Percentiles rank a stretch among this genome's conserved stretches.
phyloP scores from a whole-genome alignment of 2,329 filamentous ascomycete genomes.

The Curvularia hawaiiensis region DNA sequence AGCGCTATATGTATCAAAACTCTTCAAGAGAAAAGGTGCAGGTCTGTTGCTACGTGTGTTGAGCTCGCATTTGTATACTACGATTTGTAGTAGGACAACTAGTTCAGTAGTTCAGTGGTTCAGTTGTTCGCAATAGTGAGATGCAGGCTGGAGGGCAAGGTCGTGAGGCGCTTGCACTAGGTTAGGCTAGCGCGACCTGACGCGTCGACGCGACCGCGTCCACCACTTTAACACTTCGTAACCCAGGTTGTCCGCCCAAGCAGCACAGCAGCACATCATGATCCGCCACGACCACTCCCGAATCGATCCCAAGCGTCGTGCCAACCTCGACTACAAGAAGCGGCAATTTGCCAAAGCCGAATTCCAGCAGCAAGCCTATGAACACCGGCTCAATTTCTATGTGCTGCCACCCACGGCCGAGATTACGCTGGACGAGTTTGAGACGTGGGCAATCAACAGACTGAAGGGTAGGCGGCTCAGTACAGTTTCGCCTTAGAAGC shows the following conservation, averaged over 20 bases:
- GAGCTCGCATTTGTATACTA: no score
- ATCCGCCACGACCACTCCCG: conserved; percentile 49
- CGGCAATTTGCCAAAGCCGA: conserved; percentile 80
- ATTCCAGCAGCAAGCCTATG: conserved; percentile 80
- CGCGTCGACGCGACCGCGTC: conserved; percentile 31
- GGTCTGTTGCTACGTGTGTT: no score
- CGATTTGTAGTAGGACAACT: no score
- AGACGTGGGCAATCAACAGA: conserved; percentile 97
- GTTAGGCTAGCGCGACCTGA: conserved; percentile 16
- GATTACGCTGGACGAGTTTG: conserved; percentile 95
- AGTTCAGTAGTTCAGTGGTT: no score
- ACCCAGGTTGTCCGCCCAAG: conserved; percentile 8
- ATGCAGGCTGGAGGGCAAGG: no score
- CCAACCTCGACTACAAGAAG: conserved; percentile 78
- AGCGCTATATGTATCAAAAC: no score
- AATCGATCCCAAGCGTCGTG: conserved; percentile 73
- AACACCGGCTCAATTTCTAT: conserved; percentile 92
- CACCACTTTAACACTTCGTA: conserved; percentile 23
- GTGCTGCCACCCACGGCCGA: conserved; percentile 85
- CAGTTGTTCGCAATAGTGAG: no score
- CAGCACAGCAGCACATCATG: conserved; percentile 27
- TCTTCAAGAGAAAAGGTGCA: no score
- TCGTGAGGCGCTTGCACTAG: conserved; percentile 6
- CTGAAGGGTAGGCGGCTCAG: conserved; percentile 62
- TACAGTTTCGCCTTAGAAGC: rapidly evolving